A percentile compares a stretch with the other conserved stretches of the same genome.
Evolutionary conservation across 148 eudicot genomes (phyloP).

Genomic region (Amaranthus palmeri): DNA sequence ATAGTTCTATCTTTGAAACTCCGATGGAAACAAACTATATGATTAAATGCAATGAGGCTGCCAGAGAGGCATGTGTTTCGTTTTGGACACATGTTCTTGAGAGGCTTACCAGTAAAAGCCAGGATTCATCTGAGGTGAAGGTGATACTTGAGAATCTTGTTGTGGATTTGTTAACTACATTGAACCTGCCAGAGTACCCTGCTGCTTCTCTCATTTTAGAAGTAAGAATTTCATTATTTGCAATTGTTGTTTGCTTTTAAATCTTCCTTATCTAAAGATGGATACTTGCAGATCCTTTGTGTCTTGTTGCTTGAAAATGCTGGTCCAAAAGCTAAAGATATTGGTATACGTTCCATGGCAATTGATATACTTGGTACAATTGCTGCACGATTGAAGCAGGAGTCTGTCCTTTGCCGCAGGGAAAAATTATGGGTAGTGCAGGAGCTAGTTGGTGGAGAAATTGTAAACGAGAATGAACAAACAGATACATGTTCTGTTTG

Average conservation of each 20-base stretch:
- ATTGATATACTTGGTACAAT: slow-evolving; percentile 92
- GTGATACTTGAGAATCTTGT: slow-evolving; percentile 81
- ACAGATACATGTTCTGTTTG: slow-evolving; percentile 67
- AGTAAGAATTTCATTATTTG: slow-evolving; percentile 35
- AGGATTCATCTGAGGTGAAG: slow-evolving; percentile 87
- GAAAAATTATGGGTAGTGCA: slow-evolving; percentile 76
- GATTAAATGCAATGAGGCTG: slow-evolving; percentile 70
- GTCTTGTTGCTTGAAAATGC: slow-evolving; percentile 96
- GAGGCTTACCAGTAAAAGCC: slow-evolving; percentile 69
- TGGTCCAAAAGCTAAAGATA: slow-evolving; percentile 90
- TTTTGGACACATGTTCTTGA: slow-evolving; percentile 94
- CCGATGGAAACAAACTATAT: slow-evolving; percentile 53
- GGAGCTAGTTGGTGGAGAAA: slow-evolving; percentile 39
- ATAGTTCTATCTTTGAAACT: slow-evolving; percentile 50
- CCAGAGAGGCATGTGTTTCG: slow-evolving; percentile 84
- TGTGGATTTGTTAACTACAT: slow-evolving; percentile 66
- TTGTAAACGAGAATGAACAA: slow-evolving; percentile 31
- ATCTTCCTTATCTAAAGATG: slow-evolving; percentile 23
- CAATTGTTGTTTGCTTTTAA: slow-evolving; percentile 6
- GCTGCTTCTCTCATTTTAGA: slow-evolving; percentile 83
- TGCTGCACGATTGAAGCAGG: slow-evolving; percentile 90
- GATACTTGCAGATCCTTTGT: slow-evolving; percentile 82
- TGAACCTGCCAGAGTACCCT: slow-evolving; percentile 95
- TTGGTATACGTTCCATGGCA: slow-evolving; percentile 73
- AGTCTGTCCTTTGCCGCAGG: slow-evolving; percentile 55